Percentiles rank a stretch among this genome's conserved stretches.
Conservation (phyloP, 306 rosid species). For the Dalbergia cochinchinensis region DNA sequence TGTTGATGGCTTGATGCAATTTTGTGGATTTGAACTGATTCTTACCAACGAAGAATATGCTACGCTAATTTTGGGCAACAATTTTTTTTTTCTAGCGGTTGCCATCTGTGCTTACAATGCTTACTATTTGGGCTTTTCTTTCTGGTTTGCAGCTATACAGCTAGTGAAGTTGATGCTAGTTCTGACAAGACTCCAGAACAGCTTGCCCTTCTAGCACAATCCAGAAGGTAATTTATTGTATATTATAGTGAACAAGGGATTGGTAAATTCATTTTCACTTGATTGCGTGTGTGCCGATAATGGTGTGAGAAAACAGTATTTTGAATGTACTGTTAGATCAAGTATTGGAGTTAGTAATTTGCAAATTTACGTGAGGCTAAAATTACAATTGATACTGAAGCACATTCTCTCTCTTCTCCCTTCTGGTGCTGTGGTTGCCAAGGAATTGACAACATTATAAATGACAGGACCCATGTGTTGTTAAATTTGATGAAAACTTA, state of each 20-base stretch:
- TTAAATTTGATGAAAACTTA: constrained; percentile 25
- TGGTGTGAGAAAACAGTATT: neutral
- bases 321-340: constrained; percentile 30
- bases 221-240: constrained; percentile 73
- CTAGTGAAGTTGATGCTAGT: constrained; percentile 59
- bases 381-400: constrained; percentile 16
- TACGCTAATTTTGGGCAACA: constrained; percentile 3
- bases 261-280: constrained; percentile 14
- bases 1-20: constrained; percentile 8
- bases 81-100: neutral
- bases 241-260: constrained; percentile 26
- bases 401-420: constrained; percentile 1
- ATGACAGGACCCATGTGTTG: neutral
- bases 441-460: constrained; percentile 5
- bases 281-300: neutral
- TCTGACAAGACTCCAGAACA: constrained; percentile 75
- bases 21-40: constrained; percentile 20
- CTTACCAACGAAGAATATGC: neutral
- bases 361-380: neutral
- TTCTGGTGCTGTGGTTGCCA: neutral
- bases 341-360: constrained; percentile 5
- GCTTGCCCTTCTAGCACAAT: constrained; percentile 83
- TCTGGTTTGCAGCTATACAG: constrained; percentile 70
- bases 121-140: constrained; percentile 37
- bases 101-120: constrained; percentile 18